Base-by-base conservation (phyloP, 805 yeast species). In the Pichia occidentalis region DNA sequence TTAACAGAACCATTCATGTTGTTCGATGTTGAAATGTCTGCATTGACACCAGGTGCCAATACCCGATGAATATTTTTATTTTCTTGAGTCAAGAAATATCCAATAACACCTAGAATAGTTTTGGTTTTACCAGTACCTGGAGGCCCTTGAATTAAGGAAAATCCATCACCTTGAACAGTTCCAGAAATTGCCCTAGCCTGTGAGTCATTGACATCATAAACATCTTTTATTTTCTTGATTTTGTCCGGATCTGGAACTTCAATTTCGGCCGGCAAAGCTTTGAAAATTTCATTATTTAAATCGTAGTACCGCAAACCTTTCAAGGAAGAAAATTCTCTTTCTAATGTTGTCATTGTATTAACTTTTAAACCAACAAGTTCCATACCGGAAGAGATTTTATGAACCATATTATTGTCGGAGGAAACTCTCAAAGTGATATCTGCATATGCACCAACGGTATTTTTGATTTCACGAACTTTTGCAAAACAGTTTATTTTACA, bases 101-200 rank as follows among this genome's bases (percentile, higher is more conserved):
- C 96, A 23, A 90, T 74, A 34, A 90, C 80, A 18, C 97, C 97
- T 31, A 92, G 58, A 61, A 94, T 92, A 0, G 99, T 92, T 56
- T 90, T 94, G 1, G 99, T 94, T 58, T 92, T 92, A 66, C 99
- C 99, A 0, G 97, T 90, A 60, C 99, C 99, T 0, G 99, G 99
- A 0, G 99, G 99, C 41, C 97, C 99, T 62, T 92, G 98, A 57
- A 92, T 88, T 37, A 92, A 67, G 0, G 94, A 80, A 54, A 92
- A 86, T 0, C 98, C 99, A 1, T 67, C 67, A 7, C 72, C 65
- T 18, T 67, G 57, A 22, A 77, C 74, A 0, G 95, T 73, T 1
- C 86, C 85, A 10, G 80, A 68, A 42, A 92, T 85, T 0, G 98
- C 98, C 22, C 63, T 68, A 0, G 97, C 97, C 60, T 92, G 99